phyloP scores from a whole-genome alignment of 2,329 filamentous ascomycete species.

The Epichloe uncinata region DNA sequence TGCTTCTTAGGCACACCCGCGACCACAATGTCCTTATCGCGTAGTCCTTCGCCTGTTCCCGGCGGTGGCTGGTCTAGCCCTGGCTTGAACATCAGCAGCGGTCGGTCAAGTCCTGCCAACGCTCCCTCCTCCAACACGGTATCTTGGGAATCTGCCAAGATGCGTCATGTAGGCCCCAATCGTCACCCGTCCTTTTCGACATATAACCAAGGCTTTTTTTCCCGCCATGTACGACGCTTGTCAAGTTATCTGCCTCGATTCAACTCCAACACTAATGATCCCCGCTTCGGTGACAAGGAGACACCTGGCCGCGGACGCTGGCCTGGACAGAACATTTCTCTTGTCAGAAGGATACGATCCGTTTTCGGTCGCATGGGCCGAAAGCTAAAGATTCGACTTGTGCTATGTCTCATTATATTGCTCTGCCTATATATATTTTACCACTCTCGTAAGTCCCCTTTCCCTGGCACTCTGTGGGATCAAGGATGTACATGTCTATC shows the following conservation, averaged over 20 bases:
- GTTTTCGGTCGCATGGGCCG: constrained; percentile 42
- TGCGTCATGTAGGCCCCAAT: constrained; percentile 58
- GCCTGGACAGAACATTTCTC: constrained; percentile 27
- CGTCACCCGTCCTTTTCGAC: constrained; percentile 70
- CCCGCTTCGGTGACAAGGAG: constrained; percentile 61
- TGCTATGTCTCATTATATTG: constrained; percentile 46
- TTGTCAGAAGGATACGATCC: constrained; percentile 33
- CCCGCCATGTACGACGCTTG: constrained; percentile 66
- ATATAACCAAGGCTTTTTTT: constrained; percentile 77
- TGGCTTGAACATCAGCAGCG: constrained; percentile 60
- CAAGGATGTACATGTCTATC: background rate
- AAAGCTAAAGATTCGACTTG: constrained; percentile 49
- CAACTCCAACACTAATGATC: constrained; percentile 30
- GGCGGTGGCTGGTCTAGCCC: constrained; percentile 84
- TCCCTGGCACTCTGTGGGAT: background rate
- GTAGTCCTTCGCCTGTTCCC: constrained; percentile 73
- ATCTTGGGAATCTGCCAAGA: constrained; percentile 74
- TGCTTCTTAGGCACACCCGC: constrained; percentile 37
- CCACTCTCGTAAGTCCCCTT: constrained; percentile 49
- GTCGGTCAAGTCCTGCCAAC: constrained; percentile 51
- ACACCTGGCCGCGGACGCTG: constrained; percentile 50
- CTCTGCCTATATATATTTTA: constrained; percentile 54
- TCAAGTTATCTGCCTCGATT: constrained; percentile 70
- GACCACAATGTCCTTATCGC: constrained; percentile 65
- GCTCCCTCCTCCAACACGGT: constrained; percentile 41